phyloP scores from a whole-genome alignment of 306 rosid genomes.

The Sindora glabra region DNA sequence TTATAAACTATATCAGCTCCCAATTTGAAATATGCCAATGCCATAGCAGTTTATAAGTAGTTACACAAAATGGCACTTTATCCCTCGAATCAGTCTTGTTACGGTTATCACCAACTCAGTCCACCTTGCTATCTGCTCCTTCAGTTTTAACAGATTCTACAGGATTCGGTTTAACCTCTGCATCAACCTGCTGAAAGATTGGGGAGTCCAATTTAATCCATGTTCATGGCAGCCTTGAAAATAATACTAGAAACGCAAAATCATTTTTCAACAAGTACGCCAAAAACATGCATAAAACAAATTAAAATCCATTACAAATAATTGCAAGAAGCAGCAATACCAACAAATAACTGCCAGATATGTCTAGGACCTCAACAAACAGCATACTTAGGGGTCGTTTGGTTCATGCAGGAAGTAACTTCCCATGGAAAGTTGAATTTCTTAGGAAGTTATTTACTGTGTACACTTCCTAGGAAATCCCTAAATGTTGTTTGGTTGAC shows the following conservation, averaged over 20 bases:
- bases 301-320: not conserved
- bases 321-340: not conserved
- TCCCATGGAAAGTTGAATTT: no score
- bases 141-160: slow-evolving; percentile 23
- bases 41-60: not conserved
- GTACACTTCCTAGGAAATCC: no score
- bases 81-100: not conserved
- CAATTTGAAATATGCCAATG: not conserved
- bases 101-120: slow-evolving; percentile 21
- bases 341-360: not conserved
- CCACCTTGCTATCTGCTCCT: slow-evolving; percentile 42
- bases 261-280: not conserved
- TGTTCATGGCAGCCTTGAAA: slow-evolving; percentile 6
- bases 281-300: not conserved
- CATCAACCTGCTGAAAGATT: slow-evolving; percentile 41
- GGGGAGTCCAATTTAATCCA: slow-evolving; percentile 5
- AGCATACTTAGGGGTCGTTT: no score
- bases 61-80: not conserved
- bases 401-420: no score
- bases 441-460: no score
- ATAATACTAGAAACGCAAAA: not conserved
- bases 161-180: slow-evolving; percentile 26
- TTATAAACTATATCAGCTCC: no score
- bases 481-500: no score
- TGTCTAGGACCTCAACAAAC: not conserved